phyloP scores from a whole-genome alignment of 371 early-diverging fungal species.

The Syncephalis plumigaleata region DNA sequence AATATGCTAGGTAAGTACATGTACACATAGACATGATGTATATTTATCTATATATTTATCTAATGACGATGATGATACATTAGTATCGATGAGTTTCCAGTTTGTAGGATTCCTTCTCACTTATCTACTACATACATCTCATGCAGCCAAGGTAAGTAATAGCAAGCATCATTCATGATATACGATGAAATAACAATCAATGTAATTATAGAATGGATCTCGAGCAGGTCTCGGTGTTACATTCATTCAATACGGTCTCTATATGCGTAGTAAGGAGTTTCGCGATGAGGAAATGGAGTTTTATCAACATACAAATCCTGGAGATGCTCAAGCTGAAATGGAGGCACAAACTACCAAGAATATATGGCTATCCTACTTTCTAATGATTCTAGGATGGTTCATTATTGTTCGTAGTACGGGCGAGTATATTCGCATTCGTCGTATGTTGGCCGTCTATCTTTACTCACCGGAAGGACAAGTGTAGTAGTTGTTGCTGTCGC shows the following conservation, averaged over 20 bases:
- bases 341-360: slow-evolving; percentile 8
- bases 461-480: slow-evolving; percentile 9
- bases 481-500: background rate
- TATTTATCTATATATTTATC: background rate
- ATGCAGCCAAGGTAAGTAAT: slow-evolving; percentile 31
- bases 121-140: slow-evolving; percentile 43
- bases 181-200: too few relatives aligned
- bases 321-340: background rate
- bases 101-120: slow-evolving; percentile 51
- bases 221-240: slow-evolving; percentile 39
- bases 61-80: too few relatives aligned
- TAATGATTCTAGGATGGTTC: slow-evolving; percentile 38
- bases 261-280: slow-evolving; percentile 20
- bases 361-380: slow-evolving; percentile 15
- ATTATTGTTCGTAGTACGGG: slow-evolving; percentile 30
- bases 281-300: slow-evolving; percentile 7
- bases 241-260: slow-evolving; percentile 26
- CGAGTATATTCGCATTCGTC: slow-evolving; percentile 24
- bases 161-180: background rate
- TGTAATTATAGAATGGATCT: slow-evolving; percentile 33
- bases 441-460: slow-evolving; percentile 25
- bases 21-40: background rate
- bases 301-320: too few relatives aligned
- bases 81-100: slow-evolving; percentile 53
- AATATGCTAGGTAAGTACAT: slow-evolving; percentile 27